A percentile compares a stretch with the other conserved stretches of the same genome.
Evolutionary conservation across 2,329 filamentous ascomycete species (phyloP).

Genomic region (Xylariaceae sp.): DNA sequence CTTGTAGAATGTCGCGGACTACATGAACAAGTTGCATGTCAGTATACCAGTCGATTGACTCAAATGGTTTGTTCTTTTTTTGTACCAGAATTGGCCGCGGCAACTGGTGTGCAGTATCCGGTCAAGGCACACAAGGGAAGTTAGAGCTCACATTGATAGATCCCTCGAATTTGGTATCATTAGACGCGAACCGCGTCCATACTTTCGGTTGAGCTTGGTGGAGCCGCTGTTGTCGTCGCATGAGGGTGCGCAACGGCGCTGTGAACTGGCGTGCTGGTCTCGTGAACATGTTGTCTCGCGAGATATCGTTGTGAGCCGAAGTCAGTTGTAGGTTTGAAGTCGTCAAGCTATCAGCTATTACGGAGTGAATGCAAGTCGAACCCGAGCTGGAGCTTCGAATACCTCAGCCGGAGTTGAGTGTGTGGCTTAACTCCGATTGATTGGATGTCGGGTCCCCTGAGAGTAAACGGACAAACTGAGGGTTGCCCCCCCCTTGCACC

Average conservation of each 20-base stretch:
- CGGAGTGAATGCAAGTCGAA: too few relatives aligned
- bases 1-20: constrained; percentile 66
- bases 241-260: constrained; percentile 14
- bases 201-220: constrained; percentile 7
- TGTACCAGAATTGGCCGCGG: background rate
- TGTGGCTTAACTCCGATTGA: too few relatives aligned
- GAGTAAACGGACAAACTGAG: too few relatives aligned
- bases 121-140: background rate
- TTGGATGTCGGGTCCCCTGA: too few relatives aligned
- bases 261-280: constrained; percentile 1
- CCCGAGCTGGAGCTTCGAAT: too few relatives aligned
- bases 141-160: constrained; percentile 18
- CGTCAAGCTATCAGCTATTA: too few relatives aligned
- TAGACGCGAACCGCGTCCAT: constrained; percentile 16
- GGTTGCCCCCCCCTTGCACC: too few relatives aligned
- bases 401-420: too few relatives aligned
- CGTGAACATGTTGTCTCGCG: constrained; percentile 5
- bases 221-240: constrained; percentile 1
- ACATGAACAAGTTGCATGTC: background rate
- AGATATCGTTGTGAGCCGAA: too few relatives aligned
- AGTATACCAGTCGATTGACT: constrained; percentile 2
- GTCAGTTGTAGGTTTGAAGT: too few relatives aligned
- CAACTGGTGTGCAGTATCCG: too few relatives aligned
- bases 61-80: too few relatives aligned
- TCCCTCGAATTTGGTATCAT: constrained; percentile 6